Conservation (phyloP, 257 asterid species). For the Solanum dulcamara region DNA sequence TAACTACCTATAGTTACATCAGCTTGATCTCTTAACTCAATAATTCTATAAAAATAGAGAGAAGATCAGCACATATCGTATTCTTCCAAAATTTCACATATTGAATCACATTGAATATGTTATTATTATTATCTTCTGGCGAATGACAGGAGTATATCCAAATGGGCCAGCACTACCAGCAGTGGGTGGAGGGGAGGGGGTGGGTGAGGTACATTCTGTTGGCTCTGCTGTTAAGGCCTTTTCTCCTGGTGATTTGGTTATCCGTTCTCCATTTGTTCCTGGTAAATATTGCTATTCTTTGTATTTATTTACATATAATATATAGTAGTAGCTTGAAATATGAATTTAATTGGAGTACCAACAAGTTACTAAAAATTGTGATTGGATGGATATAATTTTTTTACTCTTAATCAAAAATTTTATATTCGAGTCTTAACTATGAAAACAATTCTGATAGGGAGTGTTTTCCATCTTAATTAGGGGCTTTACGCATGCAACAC, state of each 20-base stretch:
- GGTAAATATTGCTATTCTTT: neutral
- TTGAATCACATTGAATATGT: neutral
- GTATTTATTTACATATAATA: too few relatives aligned
- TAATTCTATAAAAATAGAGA: neutral
- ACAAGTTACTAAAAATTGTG: too few relatives aligned
- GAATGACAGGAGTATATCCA: slow-evolving; percentile 66
- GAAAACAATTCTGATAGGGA: too few relatives aligned
- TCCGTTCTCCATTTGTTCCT: slow-evolving; percentile 79
- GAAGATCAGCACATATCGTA: neutral
- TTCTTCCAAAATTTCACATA: neutral
- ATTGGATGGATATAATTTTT: too few relatives aligned
- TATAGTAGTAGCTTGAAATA: too few relatives aligned
- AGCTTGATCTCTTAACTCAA: too few relatives aligned
- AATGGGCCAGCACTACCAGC: slow-evolving; percentile 81
- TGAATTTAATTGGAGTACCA: too few relatives aligned
- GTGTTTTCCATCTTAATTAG: too few relatives aligned
- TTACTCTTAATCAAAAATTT: too few relatives aligned
- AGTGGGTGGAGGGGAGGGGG: slow-evolving; percentile 92
- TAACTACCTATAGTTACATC: too few relatives aligned
- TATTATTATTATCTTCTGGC: neutral
- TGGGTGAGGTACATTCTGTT: slow-evolving; percentile 65
- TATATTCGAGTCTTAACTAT: neutral
- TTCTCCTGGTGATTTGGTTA: slow-evolving; percentile 73
- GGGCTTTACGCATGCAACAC: neutral
- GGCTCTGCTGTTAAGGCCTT: slow-evolving; percentile 68